Evolutionary conservation across 306 rosid species (phyloP), one percentile per base, ranked within the genome.

Genomic region (Geum urbanum): DNA sequence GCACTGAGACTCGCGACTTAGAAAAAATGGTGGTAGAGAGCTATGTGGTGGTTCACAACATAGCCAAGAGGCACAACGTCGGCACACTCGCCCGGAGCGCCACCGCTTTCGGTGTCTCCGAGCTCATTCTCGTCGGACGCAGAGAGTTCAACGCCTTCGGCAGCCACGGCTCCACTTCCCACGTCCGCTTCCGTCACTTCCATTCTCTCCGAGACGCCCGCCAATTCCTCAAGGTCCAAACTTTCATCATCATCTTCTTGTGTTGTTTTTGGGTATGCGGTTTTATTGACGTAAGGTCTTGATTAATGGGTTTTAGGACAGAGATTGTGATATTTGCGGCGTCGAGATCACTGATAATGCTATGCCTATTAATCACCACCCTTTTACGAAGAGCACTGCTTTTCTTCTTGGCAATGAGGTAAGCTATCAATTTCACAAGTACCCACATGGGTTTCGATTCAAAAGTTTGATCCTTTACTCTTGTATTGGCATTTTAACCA

Each of bases 401-500:
- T 91, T 94, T 72, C 84, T 94, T 47, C 95, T 94, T 20, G 99
- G 97, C 10, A 94, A 94, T 73, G 97, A 94, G 94, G 97, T 88
- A 43, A 62, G 45, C 19, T 15, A 13, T 7, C 6, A 14, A 19
- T 55, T 9, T 69, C 15, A 41, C 24, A 55, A 15, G 12, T 55
- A 24, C 73, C 73, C 73, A 43, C 14, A 1, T 69, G 43, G 20
- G 53, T 54, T 69, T 69, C 4, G 8, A 7, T 54, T 24, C 6
- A 10, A 54, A 69, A 44, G 44, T 19, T 69, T 9, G 43, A 41
- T 55, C 64, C 47, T 4, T 13, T 18, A 52, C 16, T 51, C 52
- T 67, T n/a, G 3, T 4, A 6, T 49, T n/a, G n/a, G n/a, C n/a
- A n/a, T n/a, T n/a, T n/a, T 11, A 2, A 15, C 16, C 14, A 16